Evolutionary conservation across 192 early-diverging fungal species (phyloP).

Genomic region (Coemansia sp.): DNA sequence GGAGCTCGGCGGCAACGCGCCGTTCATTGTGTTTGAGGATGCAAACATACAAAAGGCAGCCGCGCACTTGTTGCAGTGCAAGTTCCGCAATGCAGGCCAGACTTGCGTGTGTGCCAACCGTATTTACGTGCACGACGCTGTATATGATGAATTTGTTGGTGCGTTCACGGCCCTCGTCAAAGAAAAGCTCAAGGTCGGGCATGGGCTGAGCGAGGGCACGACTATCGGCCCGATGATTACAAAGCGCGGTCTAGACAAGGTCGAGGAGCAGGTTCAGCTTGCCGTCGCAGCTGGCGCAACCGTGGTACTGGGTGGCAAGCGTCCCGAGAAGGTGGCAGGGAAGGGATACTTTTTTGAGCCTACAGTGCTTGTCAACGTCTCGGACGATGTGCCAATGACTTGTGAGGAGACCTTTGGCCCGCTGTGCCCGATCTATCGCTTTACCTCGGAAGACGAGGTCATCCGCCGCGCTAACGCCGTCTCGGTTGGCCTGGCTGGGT

Average conservation of each 20-base stretch:
- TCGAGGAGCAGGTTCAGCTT: slow-evolving; percentile 67
- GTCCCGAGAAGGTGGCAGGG: slow-evolving; percentile 7
- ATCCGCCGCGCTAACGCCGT: slow-evolving; percentile 73
- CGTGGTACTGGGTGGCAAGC: slow-evolving; percentile 65
- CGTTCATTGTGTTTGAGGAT: slow-evolving; percentile 60
- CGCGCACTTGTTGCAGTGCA: slow-evolving; percentile 39
- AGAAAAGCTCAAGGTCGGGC: slow-evolving; percentile 65
- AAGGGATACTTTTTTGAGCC: slow-evolving; percentile 81
- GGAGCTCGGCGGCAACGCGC: slow-evolving; percentile 65
- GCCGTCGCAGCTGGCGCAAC: slow-evolving; percentile 74
- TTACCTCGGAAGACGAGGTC: slow-evolving; percentile 80
- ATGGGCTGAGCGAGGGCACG: slow-evolving; percentile 66
- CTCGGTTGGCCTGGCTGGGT: slow-evolving; percentile 76
- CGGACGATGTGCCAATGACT: slow-evolving; percentile 66
- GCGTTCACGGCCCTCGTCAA: slow-evolving; percentile 56
- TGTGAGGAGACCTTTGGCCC: slow-evolving; percentile 93
- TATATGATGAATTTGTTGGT: slow-evolving; percentile 67
- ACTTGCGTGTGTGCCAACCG: slow-evolving; percentile 74
- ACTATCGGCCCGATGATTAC: slow-evolving; percentile 86
- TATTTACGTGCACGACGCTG: slow-evolving; percentile 66
- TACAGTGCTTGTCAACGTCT: slow-evolving; percentile 75
- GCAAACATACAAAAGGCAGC: slow-evolving; percentile 53
- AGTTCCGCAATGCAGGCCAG: slow-evolving; percentile 73
- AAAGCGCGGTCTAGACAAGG: slow-evolving; percentile 66
- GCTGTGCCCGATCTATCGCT: slow-evolving; percentile 75